Evolutionary conservation across 306 rosid genomes (phyloP), one percentile per base, ranked within the genome.

Genomic region (Malus fusca): DNA sequence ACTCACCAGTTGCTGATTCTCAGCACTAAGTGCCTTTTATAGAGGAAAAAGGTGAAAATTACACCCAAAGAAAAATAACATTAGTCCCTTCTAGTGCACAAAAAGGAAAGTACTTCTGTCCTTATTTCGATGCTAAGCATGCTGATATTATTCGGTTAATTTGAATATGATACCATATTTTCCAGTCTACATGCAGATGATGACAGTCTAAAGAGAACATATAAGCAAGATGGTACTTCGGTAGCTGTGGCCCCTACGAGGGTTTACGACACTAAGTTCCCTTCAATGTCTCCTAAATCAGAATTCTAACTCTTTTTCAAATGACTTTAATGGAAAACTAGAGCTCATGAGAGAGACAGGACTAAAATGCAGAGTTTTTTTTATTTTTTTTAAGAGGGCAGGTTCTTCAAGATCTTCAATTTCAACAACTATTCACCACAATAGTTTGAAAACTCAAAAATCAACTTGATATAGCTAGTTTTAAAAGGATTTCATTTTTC

Each of bases 1-100:
- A 82, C 80, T 67, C 73, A 81, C 85, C 62, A 92, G 84, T 76
- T 90, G 91, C 76, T 87, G 96, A 72, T 70, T 88, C 83, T 92
- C 97, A 74, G 72, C 77, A 31, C 83, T 68, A 65, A 95, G 86
- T 82, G 82, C 88, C 99, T 95, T 79, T 67, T 4, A n/a, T 58
- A 58, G 22, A 28, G 59, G 4, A 4, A 71, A 68, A 48, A 52
- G 28, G 40, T 8, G 43, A 73, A 48, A 58, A 60, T 63, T 52
- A 33, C 71, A 61, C 72, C 33, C 51, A 8, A 28, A 68, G 62
- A 62, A 68, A 77, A 8, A 14, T 68, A 56, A n/a, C 21, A 72
- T 9, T 12, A 63, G 72, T 65, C 40, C 60, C 67, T 56, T 71
- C 11, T 14, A 25, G 63, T 35, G 25, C 77, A 52, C 53, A 53